Conservation (phyloP, 225 moss, liverwort and hornwort species). For the Neckera pumila region DNA sequence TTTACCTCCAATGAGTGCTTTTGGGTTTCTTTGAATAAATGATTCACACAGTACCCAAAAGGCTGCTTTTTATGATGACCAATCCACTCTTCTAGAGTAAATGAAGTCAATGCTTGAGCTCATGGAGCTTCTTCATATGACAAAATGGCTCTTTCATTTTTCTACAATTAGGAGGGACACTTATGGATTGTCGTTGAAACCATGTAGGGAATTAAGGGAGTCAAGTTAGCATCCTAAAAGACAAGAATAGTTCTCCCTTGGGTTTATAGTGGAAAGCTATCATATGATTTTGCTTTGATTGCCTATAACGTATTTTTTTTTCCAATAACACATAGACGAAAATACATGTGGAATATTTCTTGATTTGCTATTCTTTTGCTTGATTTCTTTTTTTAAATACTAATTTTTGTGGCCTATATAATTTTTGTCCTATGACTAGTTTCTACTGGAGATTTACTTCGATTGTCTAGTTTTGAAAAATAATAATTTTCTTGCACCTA, state of each 20-base stretch:
- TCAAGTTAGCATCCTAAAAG: neutral
- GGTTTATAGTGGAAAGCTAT: neutral
- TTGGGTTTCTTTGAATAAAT: too few species aligned
- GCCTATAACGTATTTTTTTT: neutral
- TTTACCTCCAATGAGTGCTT: too few species aligned
- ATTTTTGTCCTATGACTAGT: neutral
- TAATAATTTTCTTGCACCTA: too few species aligned
- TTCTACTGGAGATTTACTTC: neutral
- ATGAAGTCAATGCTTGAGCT: neutral
- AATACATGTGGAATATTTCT: neutral
- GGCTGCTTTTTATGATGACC: too few species aligned
- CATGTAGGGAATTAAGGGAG: neutral
- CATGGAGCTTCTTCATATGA: neutral
- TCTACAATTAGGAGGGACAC: neutral
- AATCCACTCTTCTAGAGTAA: neutral
- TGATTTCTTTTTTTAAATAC: neutral
- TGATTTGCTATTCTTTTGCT: neutral
- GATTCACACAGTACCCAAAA: accelerated
- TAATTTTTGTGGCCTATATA: neutral
- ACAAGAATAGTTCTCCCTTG: neutral
- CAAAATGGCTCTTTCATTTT: neutral
- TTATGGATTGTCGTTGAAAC: neutral
- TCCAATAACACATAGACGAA: neutral
- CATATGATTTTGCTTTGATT: neutral
- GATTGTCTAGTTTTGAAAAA: neutral